Evolutionary conservation across 192 early-diverging fungal genomes (phyloP), one percentile per base, ranked within the genome.

Genomic region (Funneliformis geosporum): DNA sequence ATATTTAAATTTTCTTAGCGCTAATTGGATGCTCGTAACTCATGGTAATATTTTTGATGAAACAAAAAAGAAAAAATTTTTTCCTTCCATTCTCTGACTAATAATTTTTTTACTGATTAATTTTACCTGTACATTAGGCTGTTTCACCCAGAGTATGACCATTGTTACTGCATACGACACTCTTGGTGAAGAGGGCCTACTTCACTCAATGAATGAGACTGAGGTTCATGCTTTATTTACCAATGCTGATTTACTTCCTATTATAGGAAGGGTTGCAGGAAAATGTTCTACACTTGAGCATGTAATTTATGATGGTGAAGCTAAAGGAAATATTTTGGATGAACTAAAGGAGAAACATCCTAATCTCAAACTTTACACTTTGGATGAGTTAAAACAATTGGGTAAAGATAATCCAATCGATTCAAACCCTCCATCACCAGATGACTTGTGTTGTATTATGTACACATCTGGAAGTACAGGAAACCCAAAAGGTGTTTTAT

Each of bases 401-500:
- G 97, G 96, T 68, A 82, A 84, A 47, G 85, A 91, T 28, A 46
- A 90, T 72, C 92, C 91, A 62, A 81, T 83, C n/a, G 91, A 90
- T 33, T 86, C 91, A 33, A 76, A 74, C 25, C 86, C 89, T n/a
- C 95, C 96, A 11, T 86, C 82, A 23, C 81, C 90, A 11, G 92
- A 93, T 75, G 94, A 95, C 80, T 85, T 86, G 25, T 90, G 91
- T 85, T 88, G 93, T 75, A 94, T 98, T 78, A 96, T 98, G 95
- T 98, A 92, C 81, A 95, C 92, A 23, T 92, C 91, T 81, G 94
- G 97, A 47, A 92, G 91, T n/a, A 98, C 96, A 14, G 96, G 97
- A 27, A 91, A 91, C 84, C 96, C 97, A 62, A 97, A 97, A 84
- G 97, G 97, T 76, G 96, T 96, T 46, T 82, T 95, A 77, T 83